A percentile compares a stretch with the other conserved stretches of the same genome.
These are phyloP conservation scores for Physocladia obscura DNA, from an alignment of 192 early-diverging fungal species.

Conservation along the genomic window DNA sequence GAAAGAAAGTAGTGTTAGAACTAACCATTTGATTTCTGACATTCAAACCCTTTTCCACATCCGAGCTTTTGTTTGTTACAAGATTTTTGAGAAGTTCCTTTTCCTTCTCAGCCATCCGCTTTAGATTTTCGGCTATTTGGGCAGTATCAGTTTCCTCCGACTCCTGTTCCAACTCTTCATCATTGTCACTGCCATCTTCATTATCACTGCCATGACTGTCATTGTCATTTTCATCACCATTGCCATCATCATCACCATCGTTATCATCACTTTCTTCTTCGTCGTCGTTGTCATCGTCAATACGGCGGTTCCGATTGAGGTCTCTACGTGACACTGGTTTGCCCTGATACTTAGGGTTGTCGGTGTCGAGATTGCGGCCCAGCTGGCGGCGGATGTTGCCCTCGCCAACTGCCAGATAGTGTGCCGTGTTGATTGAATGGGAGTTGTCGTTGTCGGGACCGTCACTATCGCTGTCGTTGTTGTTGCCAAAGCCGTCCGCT, in stretches of 20 bases:
- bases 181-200: slow-evolving; percentile 28
- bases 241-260: slow-evolving; percentile 27
- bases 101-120: slow-evolving; percentile 78
- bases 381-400: slow-evolving; percentile 17
- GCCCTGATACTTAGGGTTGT: slow-evolving; percentile 42
- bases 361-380: slow-evolving; percentile 28
- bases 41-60: slow-evolving; percentile 89
- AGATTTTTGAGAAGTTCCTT: slow-evolving; percentile 77
- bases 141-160: neutral
- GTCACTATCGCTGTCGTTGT: slow-evolving; percentile 22
- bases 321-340: slow-evolving; percentile 32
- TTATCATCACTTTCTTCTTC: slow-evolving; percentile 33
- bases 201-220: slow-evolving; percentile 29
- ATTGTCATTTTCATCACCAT: slow-evolving; percentile 29
- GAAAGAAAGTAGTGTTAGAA: neutral
- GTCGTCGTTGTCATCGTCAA: slow-evolving; percentile 16
- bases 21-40: slow-evolving; percentile 84
- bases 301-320: slow-evolving; percentile 14
- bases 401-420: slow-evolving; percentile 45
- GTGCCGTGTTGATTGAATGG: slow-evolving; percentile 23
- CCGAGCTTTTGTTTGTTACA: slow-evolving; percentile 69
- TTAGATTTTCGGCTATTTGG: slow-evolving; percentile 54
- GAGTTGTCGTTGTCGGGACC: slow-evolving; percentile 5
- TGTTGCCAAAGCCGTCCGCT: slow-evolving; percentile 28
- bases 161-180: slow-evolving; percentile 33